Percentiles rank a stretch among this genome's conserved stretches.
These are phyloP conservation scores for Microstroma glucosiphilum DNA, from an alignment of 1,284 basidiomycete species.

Conservation along the genomic window DNA sequence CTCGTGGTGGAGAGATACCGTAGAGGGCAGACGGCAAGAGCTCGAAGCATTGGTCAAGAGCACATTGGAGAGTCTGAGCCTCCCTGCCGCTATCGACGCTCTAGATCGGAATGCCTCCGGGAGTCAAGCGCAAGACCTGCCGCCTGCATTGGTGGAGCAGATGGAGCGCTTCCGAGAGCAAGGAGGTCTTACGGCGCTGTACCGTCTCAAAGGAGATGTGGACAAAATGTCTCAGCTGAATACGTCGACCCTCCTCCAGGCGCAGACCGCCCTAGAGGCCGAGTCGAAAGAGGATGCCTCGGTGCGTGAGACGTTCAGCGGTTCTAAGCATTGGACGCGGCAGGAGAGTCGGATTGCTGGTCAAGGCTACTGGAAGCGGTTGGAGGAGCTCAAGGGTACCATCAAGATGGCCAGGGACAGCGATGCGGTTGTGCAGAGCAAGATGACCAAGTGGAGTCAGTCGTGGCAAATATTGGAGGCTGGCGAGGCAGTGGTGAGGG, in stretches of 20 bases:
- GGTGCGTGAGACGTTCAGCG: constrained; percentile 56
- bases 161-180: constrained; percentile 60
- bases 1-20: constrained; percentile 65
- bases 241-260: constrained; percentile 65
- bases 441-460: constrained; percentile 6
- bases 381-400: constrained; percentile 28
- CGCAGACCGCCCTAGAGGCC: constrained; percentile 77
- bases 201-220: constrained; percentile 68
- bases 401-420: constrained; percentile 31
- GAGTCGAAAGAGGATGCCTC: constrained; percentile 80
- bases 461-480: constrained; percentile 3
- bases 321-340: constrained; percentile 49
- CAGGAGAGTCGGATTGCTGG: constrained; percentile 59
- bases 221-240: constrained; percentile 64
- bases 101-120: constrained; percentile 82
- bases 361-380: constrained; percentile 25
- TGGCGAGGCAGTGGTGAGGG: constrained; percentile 10
- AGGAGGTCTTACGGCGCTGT: constrained; percentile 68
- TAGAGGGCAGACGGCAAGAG: constrained; percentile 62
- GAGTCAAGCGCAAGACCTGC: constrained; percentile 76
- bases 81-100: constrained; percentile 67
- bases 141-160: constrained; percentile 80
- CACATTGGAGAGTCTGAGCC: constrained; percentile 53
- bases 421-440: constrained; percentile 55
- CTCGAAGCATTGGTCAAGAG: constrained; percentile 58